phyloP scores from a whole-genome alignment of 345 rosid species.

The Salix caprea region DNA sequence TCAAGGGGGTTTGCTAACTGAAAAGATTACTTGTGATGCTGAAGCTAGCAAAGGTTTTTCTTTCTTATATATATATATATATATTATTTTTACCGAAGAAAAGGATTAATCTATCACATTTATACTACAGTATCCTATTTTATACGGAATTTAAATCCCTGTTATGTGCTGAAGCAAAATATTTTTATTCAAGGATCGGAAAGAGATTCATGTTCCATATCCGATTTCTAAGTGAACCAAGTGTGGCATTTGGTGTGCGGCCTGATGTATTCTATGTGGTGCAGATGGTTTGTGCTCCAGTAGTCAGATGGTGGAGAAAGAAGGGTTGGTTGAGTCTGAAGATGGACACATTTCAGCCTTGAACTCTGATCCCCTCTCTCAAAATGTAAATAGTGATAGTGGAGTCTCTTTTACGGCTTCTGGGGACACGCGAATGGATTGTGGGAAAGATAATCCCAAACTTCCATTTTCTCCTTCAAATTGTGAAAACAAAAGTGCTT shows the following conservation, averaged over 20 bases:
- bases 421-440: slow-evolving; percentile 45
- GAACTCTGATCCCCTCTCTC: slow-evolving; percentile 43
- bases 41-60: slow-evolving; percentile 63
- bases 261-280: not conserved
- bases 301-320: slow-evolving; percentile 56
- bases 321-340: slow-evolving; percentile 52
- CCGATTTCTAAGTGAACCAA: not conserved
- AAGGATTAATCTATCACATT: not conserved
- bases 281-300: not conserved
- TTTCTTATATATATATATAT: too few relatives aligned
- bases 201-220: not conserved
- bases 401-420: slow-evolving; percentile 29
- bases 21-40: slow-evolving; percentile 41
- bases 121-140: not conserved
- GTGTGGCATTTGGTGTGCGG: not conserved
- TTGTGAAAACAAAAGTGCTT: slow-evolving; percentile 58
- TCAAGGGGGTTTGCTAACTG: slow-evolving; percentile 34
- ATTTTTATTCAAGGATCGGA: not conserved
- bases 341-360: slow-evolving; percentile 45
- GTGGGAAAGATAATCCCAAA: slow-evolving; percentile 54
- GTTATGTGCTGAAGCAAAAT: not conserved
- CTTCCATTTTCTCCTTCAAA: slow-evolving; percentile 51
- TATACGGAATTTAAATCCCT: too few relatives aligned
- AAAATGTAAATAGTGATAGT: slow-evolving; percentile 52
- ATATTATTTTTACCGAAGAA: not conserved